Evolutionary conservation across 495 filamentous ascomycete genomes (phyloP).

Genomic region (Xylaria grammica): DNA sequence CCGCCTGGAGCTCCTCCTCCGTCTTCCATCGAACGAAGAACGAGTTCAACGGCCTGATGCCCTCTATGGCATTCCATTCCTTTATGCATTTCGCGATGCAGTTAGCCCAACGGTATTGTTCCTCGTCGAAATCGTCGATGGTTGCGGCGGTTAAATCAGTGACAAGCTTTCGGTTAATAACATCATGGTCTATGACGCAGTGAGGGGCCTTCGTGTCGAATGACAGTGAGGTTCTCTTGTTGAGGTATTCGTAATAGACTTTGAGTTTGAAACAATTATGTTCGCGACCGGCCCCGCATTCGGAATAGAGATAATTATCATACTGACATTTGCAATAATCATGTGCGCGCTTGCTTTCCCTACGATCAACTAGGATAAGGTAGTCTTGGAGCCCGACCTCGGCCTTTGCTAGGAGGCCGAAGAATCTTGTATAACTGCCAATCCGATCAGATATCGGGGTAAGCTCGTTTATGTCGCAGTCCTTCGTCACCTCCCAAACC

Average conservation of each 20-base stretch:
- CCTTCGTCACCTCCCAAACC: neutral
- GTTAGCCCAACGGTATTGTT: neutral
- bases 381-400: neutral
- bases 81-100: neutral
- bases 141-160: neutral
- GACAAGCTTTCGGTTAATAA: neutral
- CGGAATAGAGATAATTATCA: too few relatives aligned
- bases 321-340: neutral
- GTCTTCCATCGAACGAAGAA: conserved; percentile 18
- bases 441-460: neutral
- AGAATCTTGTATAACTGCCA: neutral
- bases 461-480: neutral
- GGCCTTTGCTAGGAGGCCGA: neutral
- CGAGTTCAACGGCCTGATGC: neutral
- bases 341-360: neutral
- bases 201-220: too few relatives aligned
- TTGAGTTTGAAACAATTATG: too few relatives aligned
- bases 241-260: too few relatives aligned
- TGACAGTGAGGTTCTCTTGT: too few relatives aligned
- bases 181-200: conserved; percentile 3
- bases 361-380: neutral
- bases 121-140: neutral
- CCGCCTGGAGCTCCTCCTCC: neutral
- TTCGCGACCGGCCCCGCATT: too few relatives aligned
- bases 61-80: neutral